A percentile compares a stretch with the other conserved stretches of the same genome.
Evolutionary conservation across 1,284 basidiomycete genomes (phyloP).

Genomic region (Puccinia coronata): DNA sequence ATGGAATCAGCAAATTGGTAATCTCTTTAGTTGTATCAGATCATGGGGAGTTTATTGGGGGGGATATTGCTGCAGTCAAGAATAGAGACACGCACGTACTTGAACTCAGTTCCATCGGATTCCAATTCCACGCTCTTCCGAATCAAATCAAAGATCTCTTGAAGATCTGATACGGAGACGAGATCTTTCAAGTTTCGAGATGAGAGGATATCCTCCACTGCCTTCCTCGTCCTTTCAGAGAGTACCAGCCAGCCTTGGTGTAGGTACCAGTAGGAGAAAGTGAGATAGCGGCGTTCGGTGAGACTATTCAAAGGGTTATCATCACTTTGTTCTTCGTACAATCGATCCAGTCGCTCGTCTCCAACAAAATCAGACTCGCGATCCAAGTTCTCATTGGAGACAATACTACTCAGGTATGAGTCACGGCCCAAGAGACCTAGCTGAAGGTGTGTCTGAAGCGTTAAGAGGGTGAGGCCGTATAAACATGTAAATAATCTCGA

Average conservation of each 20-base stretch:
- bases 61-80: background rate
- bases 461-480: conserved; percentile 77
- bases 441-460: conserved; percentile 78
- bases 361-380: background rate
- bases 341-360: conserved; percentile 40
- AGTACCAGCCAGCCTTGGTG: conserved; percentile 76
- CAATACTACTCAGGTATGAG: conserved; percentile 73
- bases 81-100: background rate
- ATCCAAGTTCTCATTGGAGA: background rate
- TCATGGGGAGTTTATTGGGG: background rate
- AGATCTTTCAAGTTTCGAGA: conserved; percentile 78
- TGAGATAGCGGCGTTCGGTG: conserved; percentile 75
- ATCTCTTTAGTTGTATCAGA: background rate
- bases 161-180: conserved; percentile 69
- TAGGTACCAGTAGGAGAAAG: conserved; percentile 81
- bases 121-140: conserved; percentile 69
- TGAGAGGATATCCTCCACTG: conserved; percentile 69
- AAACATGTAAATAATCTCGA: conserved; percentile 80
- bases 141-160: conserved; percentile 69
- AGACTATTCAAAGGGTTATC: conserved; percentile 59
- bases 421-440: conserved; percentile 78
- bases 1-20: background rate
- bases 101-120: conserved; percentile 40
- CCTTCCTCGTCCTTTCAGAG: conserved; percentile 71
- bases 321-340: no score